These are phyloP conservation scores for Phylloporus sp. DNA, from an alignment of 768 basidiomycete genomes.

Conservation along the genomic window DNA sequence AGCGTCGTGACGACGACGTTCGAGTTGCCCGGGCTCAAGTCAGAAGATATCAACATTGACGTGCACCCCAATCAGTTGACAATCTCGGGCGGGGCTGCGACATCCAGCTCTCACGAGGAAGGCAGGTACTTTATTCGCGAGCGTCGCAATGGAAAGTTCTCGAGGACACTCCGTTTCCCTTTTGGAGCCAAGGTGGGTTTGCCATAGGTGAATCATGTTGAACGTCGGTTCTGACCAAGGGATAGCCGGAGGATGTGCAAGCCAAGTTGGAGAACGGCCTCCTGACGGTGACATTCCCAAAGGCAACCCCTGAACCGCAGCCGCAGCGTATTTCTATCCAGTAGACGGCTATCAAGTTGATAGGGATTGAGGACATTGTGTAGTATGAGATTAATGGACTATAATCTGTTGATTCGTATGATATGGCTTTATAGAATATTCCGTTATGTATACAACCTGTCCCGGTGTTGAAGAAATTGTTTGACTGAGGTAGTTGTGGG, in stretches of 20 bases:
- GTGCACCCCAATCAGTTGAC: conserved; percentile 41
- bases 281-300: conserved; percentile 45
- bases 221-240: background rate
- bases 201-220: too few relatives aligned
- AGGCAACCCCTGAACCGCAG: conserved; percentile 33
- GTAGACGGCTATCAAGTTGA: background rate
- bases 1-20: conserved; percentile 47
- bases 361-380: too few relatives aligned
- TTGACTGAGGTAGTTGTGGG: too few relatives aligned
- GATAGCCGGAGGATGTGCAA: conserved; percentile 41
- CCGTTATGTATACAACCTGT: too few relatives aligned
- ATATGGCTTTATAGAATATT: too few relatives aligned
- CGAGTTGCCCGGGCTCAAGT: conserved; percentile 39
- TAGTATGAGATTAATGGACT: too few relatives aligned
- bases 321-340: conserved; percentile 36
- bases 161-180: conserved; percentile 42
- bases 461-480: too few relatives aligned
- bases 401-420: too few relatives aligned
- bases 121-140: conserved; percentile 43
- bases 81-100: conserved; percentile 43
- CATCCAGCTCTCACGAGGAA: conserved; percentile 34
- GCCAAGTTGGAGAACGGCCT: conserved; percentile 45
- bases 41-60: conserved; percentile 45
- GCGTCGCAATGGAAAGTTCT: conserved; percentile 41
- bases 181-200: conserved; percentile 38